Base-by-base conservation (phyloP, 768 basidiomycete genomes). In the Amanita phalloides region DNA sequence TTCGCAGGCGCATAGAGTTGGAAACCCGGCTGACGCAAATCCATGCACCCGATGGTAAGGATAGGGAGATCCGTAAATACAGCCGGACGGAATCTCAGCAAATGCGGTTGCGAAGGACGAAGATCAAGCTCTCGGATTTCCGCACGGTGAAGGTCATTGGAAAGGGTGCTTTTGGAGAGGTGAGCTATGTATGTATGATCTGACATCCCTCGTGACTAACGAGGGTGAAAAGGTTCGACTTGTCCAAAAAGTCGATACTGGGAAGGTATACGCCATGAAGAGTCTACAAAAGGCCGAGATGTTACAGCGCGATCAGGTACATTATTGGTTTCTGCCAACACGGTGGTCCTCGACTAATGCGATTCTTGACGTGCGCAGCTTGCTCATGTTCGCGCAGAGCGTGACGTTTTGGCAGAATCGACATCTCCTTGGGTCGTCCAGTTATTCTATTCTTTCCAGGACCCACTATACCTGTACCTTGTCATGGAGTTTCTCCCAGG, bases 231-330 rank as follows among this genome's bases (percentile, higher is more conserved):
- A 92, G 90, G 93, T 97, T 33, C 82, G 95, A 51, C 73, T 99
- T 39, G 93, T 96, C 39, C 95, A 99, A 67, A 99, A 99, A 70
- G 79, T 85, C 49, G 95, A 98, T 64, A 97, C 95, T 1, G 92
- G 88, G 49, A 95, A 93, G 72, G 95, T 99, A 42, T 99, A 97
- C 65, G 95, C 95, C 33, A 98, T 99, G 95, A 99, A 99, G 77
- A 96, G 93, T 57, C 68, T 99, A 63, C 85, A 90, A 68, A 99
- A 99, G 72, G 85, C 86, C 37, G 95, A 99, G 68, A 99, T 99
- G 95, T 84, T 99, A 73, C 95, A 96, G 68, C 90, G 95, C 60
- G 95, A 99, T 66, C 95, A 98, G 79, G 95, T 91, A 13, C 20
- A 20, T 23, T 41, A 23, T 21, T 17, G 9, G 33, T 17, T 20